Evolutionary conservation across 2,329 filamentous ascomycete species (phyloP), one percentile per base, ranked within the genome.

Genomic region (Pseudocercospora fuligena): DNA sequence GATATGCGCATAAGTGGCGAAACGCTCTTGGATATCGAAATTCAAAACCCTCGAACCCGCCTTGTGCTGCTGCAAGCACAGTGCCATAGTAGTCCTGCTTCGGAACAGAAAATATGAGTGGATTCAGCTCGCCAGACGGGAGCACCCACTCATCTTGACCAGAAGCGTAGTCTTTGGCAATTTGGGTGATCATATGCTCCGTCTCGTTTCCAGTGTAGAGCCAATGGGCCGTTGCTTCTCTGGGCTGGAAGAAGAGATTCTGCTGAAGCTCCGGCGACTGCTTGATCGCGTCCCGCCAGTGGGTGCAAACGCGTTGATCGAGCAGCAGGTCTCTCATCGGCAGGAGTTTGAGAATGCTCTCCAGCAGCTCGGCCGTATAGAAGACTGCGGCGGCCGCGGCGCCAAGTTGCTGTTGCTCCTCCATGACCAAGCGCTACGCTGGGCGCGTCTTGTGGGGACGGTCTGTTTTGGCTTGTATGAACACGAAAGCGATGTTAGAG

Each of bases 271-370:
- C 29, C 5, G 27, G 54, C 14, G 54, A 58, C 14, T 21, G 12
- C 29, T 58, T 14, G 59, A 51, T 61, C 3, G 53, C 59, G 14
- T 47, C 21, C 23, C 25, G 40, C 59, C 59, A 61, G 3, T 61
- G 19, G 8, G 1, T 25, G 40, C 40, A 61, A 19, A 61, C 59
- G 14, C 59, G 59, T 23, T 61, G 59, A 16, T 47, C 59, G 12
- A 61, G 59, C 7, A 61, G 59, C 27, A 53, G 59, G 25, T 61
- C 59, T 27, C 33, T 61, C 59, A 61, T 61, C 14, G 59, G 40
- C 21, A 61, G 59, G 11, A 47, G 33, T 12, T 33, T 61, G 12
- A 61, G 43, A 21, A 61, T 61, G 14, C 19, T 3, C 59, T 61
- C 59, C 14, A 61, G 25, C 6, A 61, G 43, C 59, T 61, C 59